Percentiles rank a stretch among this genome's conserved stretches.
Conservation (phyloP, 1,139 yeast species). For the Pneumocystis carinii region DNA sequence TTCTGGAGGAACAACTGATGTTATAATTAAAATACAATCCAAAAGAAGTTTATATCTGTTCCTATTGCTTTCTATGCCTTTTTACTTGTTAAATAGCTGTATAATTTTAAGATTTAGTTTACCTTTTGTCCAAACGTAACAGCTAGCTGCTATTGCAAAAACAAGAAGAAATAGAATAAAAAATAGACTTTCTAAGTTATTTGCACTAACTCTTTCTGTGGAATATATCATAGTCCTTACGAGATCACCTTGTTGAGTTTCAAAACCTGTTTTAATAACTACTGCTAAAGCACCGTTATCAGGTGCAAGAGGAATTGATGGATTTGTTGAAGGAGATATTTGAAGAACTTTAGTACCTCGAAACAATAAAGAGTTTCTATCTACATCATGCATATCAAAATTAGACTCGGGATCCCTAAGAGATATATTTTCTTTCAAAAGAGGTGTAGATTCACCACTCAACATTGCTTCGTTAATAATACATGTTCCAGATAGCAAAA, state of each 20-base stretch:
- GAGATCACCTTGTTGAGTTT: conserved; percentile 92
- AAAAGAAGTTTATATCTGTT: conserved; percentile 81
- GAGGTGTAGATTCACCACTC: conserved; percentile 95
- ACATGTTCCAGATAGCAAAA: conserved; percentile 73
- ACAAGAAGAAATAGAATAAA: conserved; percentile 77
- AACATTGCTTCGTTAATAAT: conserved; percentile 96
- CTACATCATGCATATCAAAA: conserved; percentile 65
- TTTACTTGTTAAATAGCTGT: neutral
- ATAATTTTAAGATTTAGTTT: neutral
- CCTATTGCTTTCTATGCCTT: conserved; percentile 86
- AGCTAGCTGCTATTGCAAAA: conserved; percentile 88
- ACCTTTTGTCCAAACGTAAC: conserved; percentile 91
- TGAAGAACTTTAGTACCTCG: conserved; percentile 97
- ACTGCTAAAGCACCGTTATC: conserved; percentile 86
- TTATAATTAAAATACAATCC: conserved; percentile 87
- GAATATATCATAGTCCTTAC: conserved; percentile 97
- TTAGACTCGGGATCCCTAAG: conserved; percentile 61
- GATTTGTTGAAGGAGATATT: conserved; percentile 53
- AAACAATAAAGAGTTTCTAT: conserved; percentile 75
- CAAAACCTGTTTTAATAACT: conserved; percentile 89
- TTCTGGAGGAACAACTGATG: conserved; percentile 98
- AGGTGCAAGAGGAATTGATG: conserved; percentile 39
- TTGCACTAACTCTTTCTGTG: conserved; percentile 91
- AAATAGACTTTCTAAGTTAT: conserved; percentile 84
- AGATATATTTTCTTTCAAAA: conserved; percentile 77